These are phyloP conservation scores for Takakia lepidozioides DNA, from an alignment of 225 moss, liverwort and hornwort genomes.

Conservation along the genomic window DNA sequence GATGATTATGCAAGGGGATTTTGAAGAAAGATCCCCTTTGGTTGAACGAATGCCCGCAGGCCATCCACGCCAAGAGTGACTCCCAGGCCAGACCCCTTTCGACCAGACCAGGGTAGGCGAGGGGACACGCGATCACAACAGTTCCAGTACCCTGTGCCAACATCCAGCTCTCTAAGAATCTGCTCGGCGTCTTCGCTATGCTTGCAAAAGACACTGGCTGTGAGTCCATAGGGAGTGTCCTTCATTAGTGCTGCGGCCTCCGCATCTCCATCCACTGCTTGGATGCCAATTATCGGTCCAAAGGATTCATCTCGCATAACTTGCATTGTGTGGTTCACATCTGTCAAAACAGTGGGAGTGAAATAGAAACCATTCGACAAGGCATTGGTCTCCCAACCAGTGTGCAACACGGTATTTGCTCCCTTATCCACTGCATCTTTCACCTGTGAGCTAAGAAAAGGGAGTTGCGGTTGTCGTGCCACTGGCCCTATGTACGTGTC, in stretches of 20 bases:
- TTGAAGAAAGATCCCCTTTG: conserved; percentile 77
- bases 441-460: conserved; percentile 77
- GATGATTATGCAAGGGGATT: conserved; percentile 12
- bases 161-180: conserved; percentile 69
- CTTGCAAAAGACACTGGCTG: conserved; percentile 87
- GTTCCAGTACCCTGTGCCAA: conserved; percentile 98
- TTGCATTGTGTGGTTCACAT: conserved; percentile 83
- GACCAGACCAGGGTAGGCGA: conserved; percentile 88
- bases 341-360: conserved; percentile 75
- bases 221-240: conserved; percentile 82
- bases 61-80: conserved; percentile 82
- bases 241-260: conserved; percentile 77
- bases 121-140: conserved; percentile 96
- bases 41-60: conserved; percentile 75
- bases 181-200: conserved; percentile 64
- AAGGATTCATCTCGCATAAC: conserved; percentile 96
- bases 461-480: conserved; percentile 71
- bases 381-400: conserved; percentile 24
- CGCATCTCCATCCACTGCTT: conserved; percentile 71
- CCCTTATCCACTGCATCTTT: conserved; percentile 84
- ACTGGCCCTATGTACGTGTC: conserved; percentile 92
- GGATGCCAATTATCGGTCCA: conserved; percentile 89
- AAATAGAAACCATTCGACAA: conserved; percentile 71
- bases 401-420: conserved; percentile 54
- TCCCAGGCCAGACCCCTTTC: conserved; percentile 81